Conservation (phyloP, 1,284 basidiomycete species). For the Trichosporon coremiiforme region DNA sequence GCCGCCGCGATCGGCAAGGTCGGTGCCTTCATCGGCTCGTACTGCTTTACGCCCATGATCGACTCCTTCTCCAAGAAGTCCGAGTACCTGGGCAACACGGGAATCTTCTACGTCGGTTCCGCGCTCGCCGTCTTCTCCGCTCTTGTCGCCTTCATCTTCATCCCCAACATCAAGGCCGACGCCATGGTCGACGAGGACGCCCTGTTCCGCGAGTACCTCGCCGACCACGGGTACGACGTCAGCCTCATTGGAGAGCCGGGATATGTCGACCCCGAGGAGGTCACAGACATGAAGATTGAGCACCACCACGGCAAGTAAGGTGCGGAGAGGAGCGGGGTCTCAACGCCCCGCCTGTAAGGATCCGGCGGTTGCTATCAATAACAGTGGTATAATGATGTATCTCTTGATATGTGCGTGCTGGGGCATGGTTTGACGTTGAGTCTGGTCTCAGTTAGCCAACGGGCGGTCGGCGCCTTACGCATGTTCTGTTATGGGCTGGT, state of each 20-base stretch:
- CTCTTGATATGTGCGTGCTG: background rate
- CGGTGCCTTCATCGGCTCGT: constrained; percentile 76
- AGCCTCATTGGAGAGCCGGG: constrained; percentile 4
- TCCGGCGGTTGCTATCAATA: background rate
- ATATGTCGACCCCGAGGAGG: constrained; percentile 4
- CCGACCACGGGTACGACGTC: constrained; percentile 65
- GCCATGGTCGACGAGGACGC: constrained; percentile 78
- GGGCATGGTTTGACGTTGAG: too few relatives aligned
- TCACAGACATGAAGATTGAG: background rate
- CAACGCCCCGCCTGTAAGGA: background rate
- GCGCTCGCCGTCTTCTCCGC: constrained; percentile 79
- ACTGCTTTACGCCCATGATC: constrained; percentile 66
- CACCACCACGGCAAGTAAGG: background rate
- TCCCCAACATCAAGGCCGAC: constrained; percentile 72
- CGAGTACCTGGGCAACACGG: constrained; percentile 44
- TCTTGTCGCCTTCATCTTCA: constrained; percentile 70
- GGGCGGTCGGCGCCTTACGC: too few relatives aligned
- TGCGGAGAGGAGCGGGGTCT: background rate
- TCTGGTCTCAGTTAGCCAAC: too few relatives aligned
- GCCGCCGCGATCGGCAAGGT: constrained; percentile 84
- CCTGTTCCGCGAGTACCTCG: constrained; percentile 75
- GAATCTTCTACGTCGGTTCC: constrained; percentile 53
- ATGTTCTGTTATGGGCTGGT: too few relatives aligned
- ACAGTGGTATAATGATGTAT: constrained; percentile 12
- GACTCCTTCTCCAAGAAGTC: constrained; percentile 18